Evolutionary conservation across 495 filamentous ascomycete species (phyloP), one percentile per base, ranked within the genome.

Genomic region (Xylaria acuta): DNA sequence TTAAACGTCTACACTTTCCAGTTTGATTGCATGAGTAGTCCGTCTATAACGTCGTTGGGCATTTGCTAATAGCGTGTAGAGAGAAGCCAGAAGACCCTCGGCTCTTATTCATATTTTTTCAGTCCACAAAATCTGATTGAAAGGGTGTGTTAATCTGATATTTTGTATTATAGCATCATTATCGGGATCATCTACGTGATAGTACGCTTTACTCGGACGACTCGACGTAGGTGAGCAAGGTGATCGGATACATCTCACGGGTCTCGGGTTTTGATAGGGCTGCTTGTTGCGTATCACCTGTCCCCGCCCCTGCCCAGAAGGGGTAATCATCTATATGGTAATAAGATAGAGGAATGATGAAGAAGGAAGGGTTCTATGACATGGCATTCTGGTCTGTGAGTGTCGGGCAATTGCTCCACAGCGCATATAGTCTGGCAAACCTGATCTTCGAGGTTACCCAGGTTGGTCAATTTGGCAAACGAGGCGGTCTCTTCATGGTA

Each of bases 321-420:
- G 41, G 76, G 75, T n/a, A n/a, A n/a, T n/a, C n/a, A n/a, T n/a
- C 3, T 38, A 34, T 36, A n/a, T 47, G 75, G 73, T 58, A 71
- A 80, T 30, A 77, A 83, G 59, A 74, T 75, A 30, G 77, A 76
- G 58, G 84, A 85, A 72, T 80, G 77, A 62, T 83, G 80, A 73
- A 14, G 63, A 3, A 83, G 83, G 7, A 67, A 30, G 73, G 80
- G 25, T 80, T 80, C 14, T 75, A 75, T 49, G 83, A 85, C 74
- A 83, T 84, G 73, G 81, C 76, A 8, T 83, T 80, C 69, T 86
- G 83, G 82, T 79, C 72, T 20, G 77, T 79, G 0, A 75, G 72
- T 1, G 58, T 80, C 9, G 53, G 70, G 40, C 82, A 84, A 74
- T 43, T 80, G 4, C 27, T 58, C 5, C 27, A 65, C n/a, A 51